Base-by-base conservation (phyloP, 345 rosid species). In the Cochlearia excelsa region DNA sequence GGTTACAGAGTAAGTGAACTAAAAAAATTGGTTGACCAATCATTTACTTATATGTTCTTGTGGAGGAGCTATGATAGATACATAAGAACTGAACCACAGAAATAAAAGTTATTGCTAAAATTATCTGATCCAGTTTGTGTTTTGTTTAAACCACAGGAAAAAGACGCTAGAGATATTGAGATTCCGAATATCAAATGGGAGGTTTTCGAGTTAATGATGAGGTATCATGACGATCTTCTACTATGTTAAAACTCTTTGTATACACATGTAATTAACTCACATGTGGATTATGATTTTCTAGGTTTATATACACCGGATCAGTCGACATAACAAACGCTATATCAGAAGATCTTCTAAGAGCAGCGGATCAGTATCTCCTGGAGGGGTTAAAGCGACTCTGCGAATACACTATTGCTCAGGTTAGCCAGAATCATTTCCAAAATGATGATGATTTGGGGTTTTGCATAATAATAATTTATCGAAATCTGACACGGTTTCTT, bases 141-240 rank as follows among this genome's bases (percentile, higher is more conserved):
- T 56, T 62, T 46, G 63, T 29, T 27, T 56, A 34, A 52, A 39
- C 65, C 54, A 42, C 82, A 89, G 99, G 99, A 93, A 72, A 93
- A 82, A 65, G 97, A 93, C 69, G 97, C 97, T 7, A 82, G 96
- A 81, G 97, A 93, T 77, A 87, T 93, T 70, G 96, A 87, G 73
- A 93, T 93, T 78, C 99, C 99, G 2, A 93, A 93, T 59, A 93
- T 93, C 67, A 85, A 88, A 84, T 93, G 99, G 99, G 96, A 90
- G 78, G 97, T 90, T 60, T 93, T 93, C 45, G 96, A 89, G 87
- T 74, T 93, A 84, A 93, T 93, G 99, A 93, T 93, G 97, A 90
- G 99, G 97, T 93, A 49, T 16, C 23, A 16, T 63, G 66, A 9
- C 31, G 47, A 56, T 39, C 41, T 52, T 74, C 54, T 61, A 30